Base-by-base conservation (phyloP, 2,329 filamentous ascomycete species). In the Cercospora citrullina region DNA sequence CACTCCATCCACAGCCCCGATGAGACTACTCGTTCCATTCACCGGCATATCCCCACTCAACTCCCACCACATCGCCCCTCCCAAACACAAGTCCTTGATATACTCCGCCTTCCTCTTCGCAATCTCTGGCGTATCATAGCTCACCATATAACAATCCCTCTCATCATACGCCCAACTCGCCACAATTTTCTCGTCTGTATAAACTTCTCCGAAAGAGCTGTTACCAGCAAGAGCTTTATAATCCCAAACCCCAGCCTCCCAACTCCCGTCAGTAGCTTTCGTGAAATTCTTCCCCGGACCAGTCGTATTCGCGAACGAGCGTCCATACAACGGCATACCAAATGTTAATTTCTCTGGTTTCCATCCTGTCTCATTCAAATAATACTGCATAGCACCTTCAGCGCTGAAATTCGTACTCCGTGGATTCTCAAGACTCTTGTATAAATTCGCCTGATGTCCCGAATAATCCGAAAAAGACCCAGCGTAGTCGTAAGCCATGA, bases 281-380 rank as follows among this genome's bases (percentile, higher is more conserved):
- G 79, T 85, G 80, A 86, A 97, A 0, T 87, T 81, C 23, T 83
- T 79, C 0, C 94, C 94, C 0, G 87, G 85, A 0, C 93, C 93
- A 21, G 89, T 85, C 0, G 94, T 97, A 70, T 88, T 87, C 72
- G 88, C 84, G 77, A 97, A 97, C 0, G 91, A 87, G 33, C 18
- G 48, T 36, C 94, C 94, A 77, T 97, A 97, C 12, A 97, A 82
- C 2, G 94, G 94, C 90, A 97, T 94, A 1, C 94, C 94, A 18
- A 97, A 79, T 3, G 95, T 90, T 63, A 98, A 86, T 79, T 96
- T 96, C 65, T 84, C 75, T 0, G 87, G 76, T 0, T 85, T 76
- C 0, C 96, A 88, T 80, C 80, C 2, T 84, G 84, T 1, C 79
- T 76, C 12, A 5, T 55, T 60, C 4, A 86, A 81, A 80, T 97